These are phyloP conservation scores for Ascochyta lentis DNA, from an alignment of 2,329 filamentous ascomycete genomes.

Conservation along the genomic window DNA sequence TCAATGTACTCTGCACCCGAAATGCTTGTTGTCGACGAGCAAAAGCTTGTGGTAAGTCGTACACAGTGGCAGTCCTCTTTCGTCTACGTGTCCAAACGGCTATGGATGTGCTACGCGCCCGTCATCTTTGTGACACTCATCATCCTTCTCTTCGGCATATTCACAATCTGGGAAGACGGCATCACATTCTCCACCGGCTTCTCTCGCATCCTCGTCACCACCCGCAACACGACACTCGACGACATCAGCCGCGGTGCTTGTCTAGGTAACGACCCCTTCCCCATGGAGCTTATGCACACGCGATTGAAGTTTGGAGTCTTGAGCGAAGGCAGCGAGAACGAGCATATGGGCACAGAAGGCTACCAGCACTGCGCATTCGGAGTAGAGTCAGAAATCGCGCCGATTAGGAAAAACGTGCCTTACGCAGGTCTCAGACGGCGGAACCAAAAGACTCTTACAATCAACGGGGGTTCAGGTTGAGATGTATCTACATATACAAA, in stretches of 20 bases:
- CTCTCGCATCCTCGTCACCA: conserved; percentile 45
- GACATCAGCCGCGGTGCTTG: conserved; percentile 50
- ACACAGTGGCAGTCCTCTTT: conserved; percentile 39
- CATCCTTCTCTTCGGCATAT: conserved; percentile 36
- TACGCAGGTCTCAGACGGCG: conserved; percentile 33
- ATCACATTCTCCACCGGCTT: conserved; percentile 46
- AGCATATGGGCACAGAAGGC: conserved; percentile 29
- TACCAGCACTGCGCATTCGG: conserved; percentile 44
- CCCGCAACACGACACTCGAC: conserved; percentile 45
- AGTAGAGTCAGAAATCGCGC: conserved; percentile 35
- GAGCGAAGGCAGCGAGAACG: conserved; percentile 33
- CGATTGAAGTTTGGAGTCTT: conserved; percentile 49
- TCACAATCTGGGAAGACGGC: conserved; percentile 44
- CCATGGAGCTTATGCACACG: conserved; percentile 46
- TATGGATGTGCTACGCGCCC: conserved; percentile 46
- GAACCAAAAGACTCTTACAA: background rate
- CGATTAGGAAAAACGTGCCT: conserved; percentile 28
- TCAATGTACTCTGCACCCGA: conserved; percentile 46
- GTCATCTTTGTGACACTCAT: conserved; percentile 40
- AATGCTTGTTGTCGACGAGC: conserved; percentile 33
- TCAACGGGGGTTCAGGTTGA: too few relatives aligned
- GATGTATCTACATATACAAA: too few relatives aligned
- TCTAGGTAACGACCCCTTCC: conserved; percentile 50
- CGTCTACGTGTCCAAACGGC: conserved; percentile 36
- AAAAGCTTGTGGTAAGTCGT: conserved; percentile 27